Percentiles rank a stretch among this genome's conserved stretches.
Conservation (phyloP, 805 yeast genomes). For the Saccharomycopsis sp. region DNA sequence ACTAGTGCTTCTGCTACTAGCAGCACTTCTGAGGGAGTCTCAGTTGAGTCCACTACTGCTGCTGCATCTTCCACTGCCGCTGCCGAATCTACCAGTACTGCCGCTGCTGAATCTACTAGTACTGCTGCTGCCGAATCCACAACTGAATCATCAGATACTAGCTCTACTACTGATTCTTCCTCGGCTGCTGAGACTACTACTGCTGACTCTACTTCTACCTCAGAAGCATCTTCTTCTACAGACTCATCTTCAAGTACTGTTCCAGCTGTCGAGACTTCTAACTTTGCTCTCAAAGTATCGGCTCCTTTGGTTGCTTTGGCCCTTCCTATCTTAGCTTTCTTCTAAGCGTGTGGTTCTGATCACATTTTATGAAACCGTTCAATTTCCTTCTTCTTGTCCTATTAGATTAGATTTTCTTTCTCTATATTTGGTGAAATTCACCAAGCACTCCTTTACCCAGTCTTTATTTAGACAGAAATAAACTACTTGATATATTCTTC, state of each 20-base stretch:
- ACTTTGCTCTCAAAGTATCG: slow-evolving; percentile 5
- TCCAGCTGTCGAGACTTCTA: background rate
- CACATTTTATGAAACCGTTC: too few relatives aligned
- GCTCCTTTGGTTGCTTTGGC: background rate
- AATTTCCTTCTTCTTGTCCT: too few relatives aligned
- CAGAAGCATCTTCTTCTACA: slow-evolving; percentile 5
- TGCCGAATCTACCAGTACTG: slow-evolving; percentile 5
- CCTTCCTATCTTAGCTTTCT: background rate
- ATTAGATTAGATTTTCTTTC: too few relatives aligned
- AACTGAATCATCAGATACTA: slow-evolving; percentile 13
- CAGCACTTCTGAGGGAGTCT: too few relatives aligned
- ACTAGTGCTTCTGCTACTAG: background rate
- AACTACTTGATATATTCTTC: too few relatives aligned
- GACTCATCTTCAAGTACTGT: background rate
- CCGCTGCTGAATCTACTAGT: slow-evolving; percentile 19
- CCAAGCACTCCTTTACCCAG: too few relatives aligned
- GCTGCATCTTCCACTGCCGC: slow-evolving; percentile 1
- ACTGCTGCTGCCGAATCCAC: slow-evolving; percentile 8
- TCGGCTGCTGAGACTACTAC: slow-evolving; percentile 17
- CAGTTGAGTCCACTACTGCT: slow-evolving; percentile 1
- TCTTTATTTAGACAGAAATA: too few relatives aligned
- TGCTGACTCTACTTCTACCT: slow-evolving; percentile 12
- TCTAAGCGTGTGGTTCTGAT: too few relatives aligned
- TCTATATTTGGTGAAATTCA: too few relatives aligned
- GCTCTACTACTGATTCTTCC: slow-evolving; percentile 12